Evolutionary conservation across 331 rosid species (phyloP).

Genomic region (Stylosanthes scabra): DNA sequence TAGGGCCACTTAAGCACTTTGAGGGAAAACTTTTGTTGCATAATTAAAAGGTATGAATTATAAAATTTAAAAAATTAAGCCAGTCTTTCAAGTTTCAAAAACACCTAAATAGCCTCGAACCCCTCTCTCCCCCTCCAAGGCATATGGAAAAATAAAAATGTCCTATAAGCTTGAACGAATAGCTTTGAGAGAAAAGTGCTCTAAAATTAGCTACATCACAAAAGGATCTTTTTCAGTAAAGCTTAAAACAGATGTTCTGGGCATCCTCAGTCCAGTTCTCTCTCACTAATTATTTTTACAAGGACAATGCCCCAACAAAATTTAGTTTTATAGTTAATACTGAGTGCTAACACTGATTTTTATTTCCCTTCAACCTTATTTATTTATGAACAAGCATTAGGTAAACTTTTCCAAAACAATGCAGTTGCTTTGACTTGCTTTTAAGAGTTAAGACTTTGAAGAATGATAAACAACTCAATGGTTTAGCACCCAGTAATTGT

Average conservation of each 20-base stretch:
- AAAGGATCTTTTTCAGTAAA: neutral
- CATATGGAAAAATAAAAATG: neutral
- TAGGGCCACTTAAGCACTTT: too few species aligned
- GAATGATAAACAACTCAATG: neutral
- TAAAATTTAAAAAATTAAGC: too few species aligned
- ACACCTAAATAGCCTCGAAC: too few species aligned
- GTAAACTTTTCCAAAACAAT: constrained; percentile 20
- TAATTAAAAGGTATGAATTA: too few species aligned
- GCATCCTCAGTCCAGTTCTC: neutral
- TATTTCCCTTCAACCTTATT: too few species aligned
- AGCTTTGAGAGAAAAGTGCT: neutral
- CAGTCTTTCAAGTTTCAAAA: too few species aligned
- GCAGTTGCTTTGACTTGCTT: constrained; percentile 2
- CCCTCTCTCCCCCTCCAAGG: too few species aligned
- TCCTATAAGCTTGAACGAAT: neutral
- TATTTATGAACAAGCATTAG: too few species aligned
- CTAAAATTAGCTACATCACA: neutral
- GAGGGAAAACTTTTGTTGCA: neutral
- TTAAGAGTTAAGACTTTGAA: neutral
- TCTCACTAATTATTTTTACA: neutral
- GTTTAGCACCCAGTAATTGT: neutral
- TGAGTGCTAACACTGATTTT: too few species aligned
- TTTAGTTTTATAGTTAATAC: too few species aligned
- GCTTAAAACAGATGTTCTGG: neutral
- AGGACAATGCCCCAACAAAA: neutral